These are phyloP conservation scores for Schizophyllum commune DNA, from an alignment of 1,284 basidiomycete genomes.

Conservation along the genomic window DNA sequence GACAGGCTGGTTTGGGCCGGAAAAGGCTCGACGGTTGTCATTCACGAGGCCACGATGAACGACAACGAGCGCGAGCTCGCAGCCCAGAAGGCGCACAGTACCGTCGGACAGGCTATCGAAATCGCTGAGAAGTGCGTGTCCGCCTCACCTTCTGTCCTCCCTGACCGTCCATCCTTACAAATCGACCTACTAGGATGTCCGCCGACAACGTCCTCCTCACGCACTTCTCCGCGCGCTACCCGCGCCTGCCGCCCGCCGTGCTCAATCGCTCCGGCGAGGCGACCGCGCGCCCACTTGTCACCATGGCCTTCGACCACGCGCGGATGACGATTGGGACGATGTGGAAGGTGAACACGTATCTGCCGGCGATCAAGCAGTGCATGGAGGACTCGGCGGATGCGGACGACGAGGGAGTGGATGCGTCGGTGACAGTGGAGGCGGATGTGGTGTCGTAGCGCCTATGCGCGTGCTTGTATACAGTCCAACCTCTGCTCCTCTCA, in stretches of 20 bases:
- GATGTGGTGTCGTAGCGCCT: conserved; percentile 1
- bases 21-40: conserved; percentile 68
- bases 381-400: conserved; percentile 53
- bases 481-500: neutral
- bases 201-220: conserved; percentile 82
- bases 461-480: neutral
- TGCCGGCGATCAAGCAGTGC: conserved; percentile 62
- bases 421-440: conserved; percentile 5
- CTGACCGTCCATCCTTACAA: too few relatives aligned
- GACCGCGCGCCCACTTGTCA: conserved; percentile 36
- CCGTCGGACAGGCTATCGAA: conserved; percentile 80
- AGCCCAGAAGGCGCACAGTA: conserved; percentile 77
- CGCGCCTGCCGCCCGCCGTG: conserved; percentile 61
- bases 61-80: conserved; percentile 74
- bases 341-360: conserved; percentile 74
- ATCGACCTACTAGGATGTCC: too few relatives aligned
- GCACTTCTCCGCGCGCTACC: conserved; percentile 94
- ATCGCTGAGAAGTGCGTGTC: conserved; percentile 79
- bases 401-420: conserved; percentile 41
- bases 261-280: neutral
- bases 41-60: conserved; percentile 91
- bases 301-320: conserved; percentile 78
- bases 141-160: conserved; percentile 33
- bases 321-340: conserved; percentile 68
- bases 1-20: conserved; percentile 63